Evolutionary conservation across 2,329 filamentous ascomycete species (phyloP).

Genomic region (Paraphaeosphaeria minitans): DNA sequence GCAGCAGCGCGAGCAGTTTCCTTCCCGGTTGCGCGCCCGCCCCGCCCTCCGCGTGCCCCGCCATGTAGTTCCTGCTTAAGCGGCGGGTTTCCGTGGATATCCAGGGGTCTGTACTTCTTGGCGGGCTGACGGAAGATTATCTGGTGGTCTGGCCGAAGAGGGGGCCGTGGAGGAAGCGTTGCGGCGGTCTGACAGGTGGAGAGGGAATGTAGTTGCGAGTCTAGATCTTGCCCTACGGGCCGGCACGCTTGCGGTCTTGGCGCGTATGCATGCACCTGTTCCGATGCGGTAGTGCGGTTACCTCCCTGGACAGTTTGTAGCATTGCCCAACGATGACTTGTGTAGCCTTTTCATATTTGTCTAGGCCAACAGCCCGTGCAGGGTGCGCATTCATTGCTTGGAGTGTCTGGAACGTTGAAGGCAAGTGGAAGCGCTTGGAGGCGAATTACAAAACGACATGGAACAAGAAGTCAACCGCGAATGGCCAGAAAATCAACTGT

Average conservation of each 20-base stretch:
- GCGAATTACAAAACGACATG: background rate
- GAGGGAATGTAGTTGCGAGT: background rate
- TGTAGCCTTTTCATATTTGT: background rate
- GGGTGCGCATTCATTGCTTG: background rate
- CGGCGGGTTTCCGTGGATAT: background rate
- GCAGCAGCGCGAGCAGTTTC: constrained; percentile 3
- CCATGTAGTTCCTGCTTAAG: background rate
- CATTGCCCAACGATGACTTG: background rate
- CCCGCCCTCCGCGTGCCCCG: constrained; percentile 6
- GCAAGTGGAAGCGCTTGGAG: background rate
- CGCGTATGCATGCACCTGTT: background rate
- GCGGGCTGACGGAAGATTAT: background rate
- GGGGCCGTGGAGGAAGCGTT: background rate
- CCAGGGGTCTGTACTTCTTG: background rate
- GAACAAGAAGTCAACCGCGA: background rate
- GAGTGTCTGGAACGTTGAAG: background rate
- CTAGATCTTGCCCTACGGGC: background rate
- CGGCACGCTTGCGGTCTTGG: constrained; percentile 3
- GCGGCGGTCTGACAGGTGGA: background rate
- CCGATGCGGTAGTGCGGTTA: background rate
- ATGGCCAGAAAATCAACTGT: background rate
- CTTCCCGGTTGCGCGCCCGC: constrained; percentile 1
- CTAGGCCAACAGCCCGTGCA: background rate
- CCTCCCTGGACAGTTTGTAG: background rate
- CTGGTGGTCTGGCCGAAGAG: background rate